Evolutionary conservation across 495 filamentous ascomycete genomes (phyloP), one percentile per base, ranked within the genome.

Genomic region (Podospora anserina): DNA sequence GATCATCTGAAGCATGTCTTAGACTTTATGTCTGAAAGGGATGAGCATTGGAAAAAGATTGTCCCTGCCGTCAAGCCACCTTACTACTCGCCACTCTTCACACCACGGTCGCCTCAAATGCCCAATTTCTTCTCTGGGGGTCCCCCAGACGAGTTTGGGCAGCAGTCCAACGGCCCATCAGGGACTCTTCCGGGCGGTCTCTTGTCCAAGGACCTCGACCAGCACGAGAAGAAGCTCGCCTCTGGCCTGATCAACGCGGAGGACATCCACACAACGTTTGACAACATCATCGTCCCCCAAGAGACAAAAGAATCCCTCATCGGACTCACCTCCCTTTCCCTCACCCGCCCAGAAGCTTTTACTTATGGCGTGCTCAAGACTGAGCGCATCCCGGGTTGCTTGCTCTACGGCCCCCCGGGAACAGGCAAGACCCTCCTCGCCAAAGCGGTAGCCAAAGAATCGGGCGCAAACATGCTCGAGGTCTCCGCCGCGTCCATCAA

Each of bases 361-460:
- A 89, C 89, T 18, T 99, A 99, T 75, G 95, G 95, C 78, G 93
- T 99, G 5, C 85, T 99, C 44, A 91, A 94, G 2, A 94, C 88
- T 0, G 93, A 97, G 68, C 90, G 91, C 70, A 96, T 99, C 65
- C 90, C 92, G 0, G 95, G 95, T 20, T 86, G 94, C 28, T 85
- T 99, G 0, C 84, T 99, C 2, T 99, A 99, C 74, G 95, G 95
- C 0, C 96, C 95, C 6, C 96, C 95, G 0, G 95, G 95, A 3
- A 99, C 95, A 0, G 95, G 95, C 67, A 99, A 99, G 75, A 99
- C 95, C 1, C 83, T 98, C 0, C 86, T 99, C 18, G 95, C 94
- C 6, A 97, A 96, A 82, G 95, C 95, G 1, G 93, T 99, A 3
- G 95, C 95, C 6, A 96, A 96, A 71, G 93, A 98, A 75, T 93